Evolutionary conservation across 2,329 filamentous ascomycete species (phyloP).

Genomic region (Massarina eburnea): DNA sequence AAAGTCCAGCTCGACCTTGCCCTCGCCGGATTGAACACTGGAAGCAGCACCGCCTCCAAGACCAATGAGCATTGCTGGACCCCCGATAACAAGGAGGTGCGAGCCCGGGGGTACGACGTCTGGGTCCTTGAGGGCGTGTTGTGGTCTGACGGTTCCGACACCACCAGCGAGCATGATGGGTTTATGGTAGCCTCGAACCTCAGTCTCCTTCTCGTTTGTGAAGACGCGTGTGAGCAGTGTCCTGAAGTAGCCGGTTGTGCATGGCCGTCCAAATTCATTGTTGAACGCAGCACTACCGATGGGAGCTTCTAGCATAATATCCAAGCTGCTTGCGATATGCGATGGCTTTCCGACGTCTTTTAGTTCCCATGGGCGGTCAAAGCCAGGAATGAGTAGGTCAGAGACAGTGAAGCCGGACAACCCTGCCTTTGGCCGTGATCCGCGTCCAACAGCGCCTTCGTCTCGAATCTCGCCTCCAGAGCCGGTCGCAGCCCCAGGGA

Average conservation of each 20-base stretch:
- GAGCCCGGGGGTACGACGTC: constrained; percentile 81
- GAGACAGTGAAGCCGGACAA: constrained; percentile 94
- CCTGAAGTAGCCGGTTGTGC: constrained; percentile 85
- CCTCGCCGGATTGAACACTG: constrained; percentile 83
- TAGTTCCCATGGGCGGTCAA: constrained; percentile 83
- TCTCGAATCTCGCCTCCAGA: constrained; percentile 95
- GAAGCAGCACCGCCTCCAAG: constrained; percentile 94
- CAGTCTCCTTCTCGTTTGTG: constrained; percentile 61
- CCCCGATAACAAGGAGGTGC: constrained; percentile 88
- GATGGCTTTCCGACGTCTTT: constrained; percentile 79
- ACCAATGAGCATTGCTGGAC: constrained; percentile 96
- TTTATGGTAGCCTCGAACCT: constrained; percentile 92
- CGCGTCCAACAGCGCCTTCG: constrained; percentile 89
- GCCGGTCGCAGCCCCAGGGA: constrained; percentile 89
- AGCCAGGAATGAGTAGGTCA: constrained; percentile 84
- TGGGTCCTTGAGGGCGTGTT: constrained; percentile 84
- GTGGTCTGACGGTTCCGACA: constrained; percentile 85
- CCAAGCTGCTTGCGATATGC: constrained; percentile 89
- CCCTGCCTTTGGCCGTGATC: constrained; percentile 90
- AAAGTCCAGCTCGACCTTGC: constrained; percentile 90
- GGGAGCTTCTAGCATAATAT: constrained; percentile 97
- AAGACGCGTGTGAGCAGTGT: constrained; percentile 76
- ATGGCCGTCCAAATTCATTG: constrained; percentile 94
- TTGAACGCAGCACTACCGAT: constrained; percentile 96
- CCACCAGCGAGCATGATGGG: constrained; percentile 98